Base-by-base conservation (phyloP, 805 yeast genomes). In the Candida gorgasii region DNA sequence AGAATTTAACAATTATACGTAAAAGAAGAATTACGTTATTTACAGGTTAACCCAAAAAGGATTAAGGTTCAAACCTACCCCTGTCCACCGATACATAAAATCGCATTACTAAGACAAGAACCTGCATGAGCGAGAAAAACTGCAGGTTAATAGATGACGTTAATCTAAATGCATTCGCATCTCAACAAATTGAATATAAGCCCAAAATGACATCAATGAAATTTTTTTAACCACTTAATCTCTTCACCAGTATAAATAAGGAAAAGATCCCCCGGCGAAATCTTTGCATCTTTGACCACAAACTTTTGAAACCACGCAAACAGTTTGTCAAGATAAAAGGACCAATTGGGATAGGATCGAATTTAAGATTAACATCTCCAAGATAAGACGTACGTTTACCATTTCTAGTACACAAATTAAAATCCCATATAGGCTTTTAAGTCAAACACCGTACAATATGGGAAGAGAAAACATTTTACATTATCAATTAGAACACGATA, bases 401-500 rank as follows among this genome's bases (percentile, higher is more conserved):
- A 34, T 34, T 22, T 18, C 29, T 9, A 36, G 30, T 14, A 20
- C 37, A 34, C 37, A 20, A 34, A 14, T 34, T 12, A 34, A 14
- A 20, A n/a, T 22, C 37, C 37, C 37, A 15, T 22, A 17, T 28
- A 12, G 44, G 16, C 37, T 35, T 3, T 29, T 37, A n/a, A 38
- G 42, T 42, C 38, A 36, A 13, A 37, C 48, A 6, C 20, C n/a
- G 12, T 9, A 35, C 5, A 47, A 18, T 15, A 69, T 69, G 74
- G 74, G 74, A 17, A 64, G 72, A 54, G 69, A 66, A 46, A 69
- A 67, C 46, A 68, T 68, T 26, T 50, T 62, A 45, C 60, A 66
- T 36, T 68, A 67, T 49, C 72, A 67, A 48, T 51, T 65, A 44
- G 70, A 67, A 38, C 67, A 66, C 46, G 70, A 65, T 47, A 61